Base-by-base conservation (phyloP, 352 stramenopile species). In the Globisporangium viniferum region DNA sequence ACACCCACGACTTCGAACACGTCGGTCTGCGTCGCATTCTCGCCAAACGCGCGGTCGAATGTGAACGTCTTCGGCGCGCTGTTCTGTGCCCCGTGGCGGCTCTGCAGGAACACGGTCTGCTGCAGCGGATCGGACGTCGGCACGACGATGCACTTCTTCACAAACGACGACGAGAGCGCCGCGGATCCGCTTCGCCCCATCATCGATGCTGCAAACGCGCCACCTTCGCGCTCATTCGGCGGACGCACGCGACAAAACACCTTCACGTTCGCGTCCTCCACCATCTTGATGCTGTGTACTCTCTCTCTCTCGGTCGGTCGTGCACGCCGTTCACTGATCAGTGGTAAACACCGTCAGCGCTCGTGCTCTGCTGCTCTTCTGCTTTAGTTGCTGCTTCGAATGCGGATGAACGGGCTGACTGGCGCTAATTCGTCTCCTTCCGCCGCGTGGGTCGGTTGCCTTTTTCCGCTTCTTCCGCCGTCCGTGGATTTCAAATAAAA, bases 21-120 rank as follows among this genome's bases (percentile, higher is more conserved):
- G 54, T 98, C 84, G 64, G 89, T 83, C 80, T 99, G 97, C 20
- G 73, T 89, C 44, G 95, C 82, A 33, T 88, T 77, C 27, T 97
- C 92, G 60, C 87, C 78, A 75, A 98, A 98, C 4, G 98, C 91
- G 53, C 81, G 80, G 72, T 98, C 94, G 67, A 98, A 98, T 3
- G 89, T 97, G 66, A 97, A 97, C n/a, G 74, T 82, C 46, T 86
- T 82, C 4, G 86, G 61, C 20, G 64, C 60, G 27, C 62, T 65
- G 60, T 65, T 65, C 46, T 54, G 60, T 10, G 48, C 3, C 15
- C 49, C 68, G 57, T 84, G 73, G 39, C 89, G 88, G 46, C 75
- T 79, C 14, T 88, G 75, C 8, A 95, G 72, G 44, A 85, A 69
- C 56, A 93, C 63, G 24, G 81, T 90, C 75, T 92, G 81, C 49